Evolutionary conservation across 441 rosid species (phyloP), one percentile per base, ranked within the genome.

Genomic region (Hura crepitans): DNA sequence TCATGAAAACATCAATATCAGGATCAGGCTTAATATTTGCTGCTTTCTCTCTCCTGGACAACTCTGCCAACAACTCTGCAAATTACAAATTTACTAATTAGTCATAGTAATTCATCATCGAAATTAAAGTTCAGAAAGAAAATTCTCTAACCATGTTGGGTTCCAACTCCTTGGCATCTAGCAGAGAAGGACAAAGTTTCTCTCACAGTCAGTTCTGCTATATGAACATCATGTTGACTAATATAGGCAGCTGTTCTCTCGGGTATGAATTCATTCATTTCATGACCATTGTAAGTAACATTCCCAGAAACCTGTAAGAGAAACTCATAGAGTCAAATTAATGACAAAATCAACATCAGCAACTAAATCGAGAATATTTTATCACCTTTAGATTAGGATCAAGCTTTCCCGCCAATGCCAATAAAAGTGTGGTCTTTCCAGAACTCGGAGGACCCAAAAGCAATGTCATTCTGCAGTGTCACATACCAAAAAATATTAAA

Each of bases 391-490:
- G 71, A 59, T 12, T 27, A 65, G 77, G 57, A 68, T 77, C 80
- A 53, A 65, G 77, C 68, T 69, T 77, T 56, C 78, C 78, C 13
- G 81, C 81, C 20, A 78, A 43, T 12, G 78, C 75, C 56, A 74
- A 56, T 67, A 74, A 56, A 15, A 78, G 73, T 13, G 81, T 70
- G 22, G 81, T 78, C 70, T 78, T 78, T 37, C 81, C 78, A 39
- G 78, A 74, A 47, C 72, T 66, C 15, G 81, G 81, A 61, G 81
- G 81, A 51, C 81, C 81, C 70, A 77, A 64, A 61, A 88, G 93
- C 81, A 88, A 72, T 30, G 93, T 74, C 87, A 88, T 81, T 69
- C 93, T 81, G 65, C 18, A 50, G 5, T 14, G 17, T 31, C 23
- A 54, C 56, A 68, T 14, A 31, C 58, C 60, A 12, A 30, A 47